Base-by-base conservation (phyloP, 1,284 basidiomycete genomes). In the Trichosporon faecale region DNA sequence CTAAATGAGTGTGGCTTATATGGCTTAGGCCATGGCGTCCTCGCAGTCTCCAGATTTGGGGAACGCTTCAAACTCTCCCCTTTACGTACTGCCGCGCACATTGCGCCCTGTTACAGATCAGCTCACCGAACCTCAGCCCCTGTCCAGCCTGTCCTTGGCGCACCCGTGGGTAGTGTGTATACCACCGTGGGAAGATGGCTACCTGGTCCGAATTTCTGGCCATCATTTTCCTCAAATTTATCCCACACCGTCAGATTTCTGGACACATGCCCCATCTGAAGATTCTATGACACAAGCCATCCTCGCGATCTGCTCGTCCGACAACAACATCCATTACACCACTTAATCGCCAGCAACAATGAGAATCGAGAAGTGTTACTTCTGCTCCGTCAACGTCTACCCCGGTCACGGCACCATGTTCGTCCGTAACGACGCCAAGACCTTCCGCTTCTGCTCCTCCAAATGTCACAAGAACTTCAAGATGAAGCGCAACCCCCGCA, bases 401-500 rank as follows among this genome's bases (percentile, higher is more conserved):
- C 96, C 95, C 5, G 95, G 95, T 14, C 94, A 96, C 80, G 94
- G 93, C 90, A 89, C 90, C 76, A 94, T 94, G 68, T 98, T 98
- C 80, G 95, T 98, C 70, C 88, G 95, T 73, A 98, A 98, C 84
- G 95, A 98, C 85, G 89, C 94, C 69, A 98, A 98, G 86, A 90
- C 93, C 73, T 98, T 98, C 85, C 88, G 95, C 66, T 98, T 98
- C 85, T 98, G 95, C 84, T 92, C 93, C 16, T 95, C 94, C 80
- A 98, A 98, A 91, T 98, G 94, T 82, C 93, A 96, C 84, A 98
- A 98, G 85, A 98, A 97, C 85, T 98, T 98, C 89, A 98, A 98
- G 85, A 98, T 99, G 96, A 99, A 99, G 87, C 91, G 97, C 66
- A 99, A 99, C 85, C 97, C 97, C 64, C 90, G 97, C 75, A 99